Evolutionary conservation across 2,329 filamentous ascomycete species (phyloP).

Genomic region (Stachybotrys echinatus): DNA sequence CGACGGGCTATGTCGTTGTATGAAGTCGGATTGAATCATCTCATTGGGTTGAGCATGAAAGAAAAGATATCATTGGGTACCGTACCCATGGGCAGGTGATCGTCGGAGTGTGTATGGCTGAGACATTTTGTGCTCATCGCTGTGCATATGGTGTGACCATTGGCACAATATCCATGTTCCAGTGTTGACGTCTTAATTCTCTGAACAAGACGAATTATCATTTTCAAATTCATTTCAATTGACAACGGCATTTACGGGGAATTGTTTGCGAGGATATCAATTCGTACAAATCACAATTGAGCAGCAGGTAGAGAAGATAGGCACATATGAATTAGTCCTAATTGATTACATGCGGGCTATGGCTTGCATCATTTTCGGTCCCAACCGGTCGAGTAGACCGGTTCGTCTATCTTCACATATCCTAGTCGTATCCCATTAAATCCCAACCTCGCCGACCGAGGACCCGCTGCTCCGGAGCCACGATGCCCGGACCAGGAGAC

Average conservation of each 20-base stretch:
- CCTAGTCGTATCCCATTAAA: conserved; percentile 9
- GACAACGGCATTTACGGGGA: too few relatives aligned
- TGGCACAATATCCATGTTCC: too few relatives aligned
- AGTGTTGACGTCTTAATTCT: too few relatives aligned
- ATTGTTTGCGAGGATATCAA: too few relatives aligned
- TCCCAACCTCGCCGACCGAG: not conserved
- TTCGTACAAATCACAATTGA: not conserved
- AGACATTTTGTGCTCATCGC: not conserved
- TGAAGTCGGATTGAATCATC: too few relatives aligned
- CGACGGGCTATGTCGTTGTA: too few relatives aligned
- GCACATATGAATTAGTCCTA: conserved; percentile 1
- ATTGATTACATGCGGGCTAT: conserved; percentile 1
- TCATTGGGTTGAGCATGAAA: too few relatives aligned
- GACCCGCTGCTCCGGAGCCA: not conserved
- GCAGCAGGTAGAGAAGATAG: not conserved
- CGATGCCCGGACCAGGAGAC: not conserved
- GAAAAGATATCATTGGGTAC: not conserved
- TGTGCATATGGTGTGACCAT: not conserved
- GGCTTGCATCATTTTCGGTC: not conserved
- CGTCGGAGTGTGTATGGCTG: not conserved
- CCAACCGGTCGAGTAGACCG: not conserved
- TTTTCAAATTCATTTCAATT: too few relatives aligned
- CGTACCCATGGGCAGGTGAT: not conserved
- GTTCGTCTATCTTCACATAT: conserved; percentile 4
- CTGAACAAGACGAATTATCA: too few relatives aligned